Conservation (phyloP, 805 yeast species). For the Lipomyces starkeyi region DNA sequence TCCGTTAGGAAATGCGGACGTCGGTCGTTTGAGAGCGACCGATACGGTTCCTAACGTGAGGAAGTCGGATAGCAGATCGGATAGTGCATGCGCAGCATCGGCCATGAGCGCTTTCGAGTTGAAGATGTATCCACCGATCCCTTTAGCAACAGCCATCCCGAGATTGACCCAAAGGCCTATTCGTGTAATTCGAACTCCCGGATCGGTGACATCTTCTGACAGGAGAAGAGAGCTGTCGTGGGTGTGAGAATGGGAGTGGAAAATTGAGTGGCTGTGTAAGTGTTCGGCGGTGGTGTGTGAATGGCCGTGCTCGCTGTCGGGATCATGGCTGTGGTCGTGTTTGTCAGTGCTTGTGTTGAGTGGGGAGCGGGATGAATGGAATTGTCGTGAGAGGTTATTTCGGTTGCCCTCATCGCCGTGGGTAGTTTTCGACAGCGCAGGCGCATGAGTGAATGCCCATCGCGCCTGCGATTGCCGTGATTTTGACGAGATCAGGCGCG, state of each 20-base stretch:
- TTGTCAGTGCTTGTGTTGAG: not conserved
- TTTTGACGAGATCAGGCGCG: not conserved
- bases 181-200: slow-evolving; percentile 93
- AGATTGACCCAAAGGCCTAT: slow-evolving; percentile 84
- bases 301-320: slow-evolving; percentile 5
- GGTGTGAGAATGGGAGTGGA: slow-evolving; percentile 34
- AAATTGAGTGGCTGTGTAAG: slow-evolving; percentile 31
- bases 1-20: slow-evolving; percentile 74
- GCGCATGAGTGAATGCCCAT: slow-evolving; percentile 8
- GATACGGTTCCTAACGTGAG: slow-evolving; percentile 88
- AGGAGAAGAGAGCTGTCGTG: slow-evolving; percentile 26
- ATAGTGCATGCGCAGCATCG: slow-evolving; percentile 90
- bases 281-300: slow-evolving; percentile 20
- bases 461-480: slow-evolving; percentile 5
- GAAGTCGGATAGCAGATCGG: slow-evolving; percentile 88
- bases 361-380: not conserved
- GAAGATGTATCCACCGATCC: slow-evolving; percentile 86
- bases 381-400: not conserved
- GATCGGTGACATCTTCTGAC: slow-evolving; percentile 60
- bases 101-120: slow-evolving; percentile 95
- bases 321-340: slow-evolving; percentile 14
- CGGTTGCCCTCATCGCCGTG: not conserved
- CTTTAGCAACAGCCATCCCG: slow-evolving; percentile 84
- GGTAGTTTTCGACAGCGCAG: not conserved
- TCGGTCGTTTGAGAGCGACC: slow-evolving; percentile 66